Base-by-base conservation (phyloP, 73 alveolate species). In the Durusdinium trenchii region DNA sequence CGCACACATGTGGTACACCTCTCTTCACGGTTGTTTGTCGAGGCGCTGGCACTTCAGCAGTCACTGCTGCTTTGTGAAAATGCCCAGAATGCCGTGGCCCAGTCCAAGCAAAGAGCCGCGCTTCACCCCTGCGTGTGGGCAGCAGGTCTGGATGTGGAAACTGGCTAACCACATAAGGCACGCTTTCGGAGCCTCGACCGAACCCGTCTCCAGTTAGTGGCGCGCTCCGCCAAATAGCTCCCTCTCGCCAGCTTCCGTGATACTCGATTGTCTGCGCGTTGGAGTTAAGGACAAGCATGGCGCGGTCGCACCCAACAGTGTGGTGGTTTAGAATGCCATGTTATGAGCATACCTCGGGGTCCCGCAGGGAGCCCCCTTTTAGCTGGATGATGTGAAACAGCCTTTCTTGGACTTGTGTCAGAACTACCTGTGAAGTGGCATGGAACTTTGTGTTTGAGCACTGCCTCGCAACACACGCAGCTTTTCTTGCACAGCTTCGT, bases 331-430 rank as follows among this genome's bases (percentile, higher is more conserved):
- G 69, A 57, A 57, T n/a, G n/a, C n/a, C n/a, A n/a, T n/a, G n/a
- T n/a, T n/a, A n/a, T n/a, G n/a, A n/a, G n/a, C n/a, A n/a, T n/a
- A n/a, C n/a, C n/a, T n/a, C n/a, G n/a, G n/a, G n/a, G n/a, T n/a
- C n/a, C n/a, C n/a, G n/a, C n/a, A n/a, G n/a, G 69, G 69, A 57
- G 69, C 69, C 69, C 69, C n/a, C 69, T 57, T 57, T n/a, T n/a
- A n/a, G n/a, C n/a, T n/a, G n/a, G n/a, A n/a, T n/a, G n/a, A n/a
- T n/a, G n/a, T n/a, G n/a, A n/a, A n/a, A n/a, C n/a, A n/a, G n/a
- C n/a, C n/a, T n/a, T n/a, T n/a, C n/a, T n/a, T n/a, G n/a, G n/a
- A n/a, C n/a, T n/a, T n/a, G n/a, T n/a, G n/a, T n/a, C n/a, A n/a
- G n/a, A n/a, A n/a, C n/a, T n/a, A n/a, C n/a, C n/a, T n/a, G n/a